These are phyloP conservation scores for Trichoderma sp. DNA, from an alignment of 2,329 filamentous ascomycete species.

Conservation along the genomic window DNA sequence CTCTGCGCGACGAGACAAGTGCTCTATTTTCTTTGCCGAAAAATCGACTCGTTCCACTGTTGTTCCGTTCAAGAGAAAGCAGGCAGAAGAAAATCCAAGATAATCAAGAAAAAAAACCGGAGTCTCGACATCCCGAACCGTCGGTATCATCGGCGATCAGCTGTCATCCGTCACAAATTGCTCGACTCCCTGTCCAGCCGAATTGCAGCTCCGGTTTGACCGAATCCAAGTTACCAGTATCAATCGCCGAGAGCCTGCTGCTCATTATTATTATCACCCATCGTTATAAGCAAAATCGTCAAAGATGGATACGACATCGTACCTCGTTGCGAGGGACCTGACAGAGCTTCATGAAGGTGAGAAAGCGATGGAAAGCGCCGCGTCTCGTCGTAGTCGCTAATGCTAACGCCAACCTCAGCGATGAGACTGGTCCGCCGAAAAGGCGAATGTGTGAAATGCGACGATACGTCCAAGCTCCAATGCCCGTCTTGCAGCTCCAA, in stretches of 20 bases:
- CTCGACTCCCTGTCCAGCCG: background rate
- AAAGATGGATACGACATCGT: constrained; percentile 14
- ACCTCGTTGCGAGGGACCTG: constrained; percentile 28
- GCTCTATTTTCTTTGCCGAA: background rate
- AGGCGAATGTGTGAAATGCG: constrained; percentile 45
- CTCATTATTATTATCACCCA: background rate
- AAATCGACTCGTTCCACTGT: background rate
- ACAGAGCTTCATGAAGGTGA: constrained; percentile 33
- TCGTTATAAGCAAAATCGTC: background rate
- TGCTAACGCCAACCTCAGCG: constrained; percentile 20
- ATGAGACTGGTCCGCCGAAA: constrained; percentile 40
- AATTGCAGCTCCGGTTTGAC: background rate
- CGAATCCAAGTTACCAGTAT: background rate
- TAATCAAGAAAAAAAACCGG: background rate
- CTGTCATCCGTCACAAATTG: background rate
- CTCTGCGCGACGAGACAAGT: constrained; percentile 2
- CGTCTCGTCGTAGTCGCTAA: background rate
- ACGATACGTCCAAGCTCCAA: constrained; percentile 37
- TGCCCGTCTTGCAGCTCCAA: constrained; percentile 46
- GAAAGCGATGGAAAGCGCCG: constrained; percentile 7
- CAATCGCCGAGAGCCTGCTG: background rate
- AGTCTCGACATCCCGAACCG: background rate
- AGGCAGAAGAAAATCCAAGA: background rate
- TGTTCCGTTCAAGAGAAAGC: background rate
- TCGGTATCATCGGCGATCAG: background rate